Evolutionary conservation across 306 rosid species (phyloP).

Genomic region (Sesbania bispinosa): DNA sequence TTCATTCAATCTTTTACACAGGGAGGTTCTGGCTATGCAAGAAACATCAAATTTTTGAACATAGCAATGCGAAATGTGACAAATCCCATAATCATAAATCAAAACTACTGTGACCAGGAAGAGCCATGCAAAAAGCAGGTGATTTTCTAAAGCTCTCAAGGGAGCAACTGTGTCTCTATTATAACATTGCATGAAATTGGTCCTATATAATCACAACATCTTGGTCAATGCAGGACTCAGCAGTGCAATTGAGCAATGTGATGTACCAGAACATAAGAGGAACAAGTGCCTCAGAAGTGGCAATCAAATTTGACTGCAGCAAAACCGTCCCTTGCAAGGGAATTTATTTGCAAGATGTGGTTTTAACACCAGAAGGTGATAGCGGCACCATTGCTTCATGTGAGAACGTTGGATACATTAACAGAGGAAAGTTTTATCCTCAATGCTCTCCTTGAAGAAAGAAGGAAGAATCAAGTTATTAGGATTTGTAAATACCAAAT

Average conservation of each 20-base stretch:
- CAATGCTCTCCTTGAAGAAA: conserved; percentile 32
- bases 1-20: conserved; percentile 21
- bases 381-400: conserved; percentile 42
- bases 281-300: conserved; percentile 73
- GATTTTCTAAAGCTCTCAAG: not conserved
- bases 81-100: conserved; percentile 84
- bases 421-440: conserved; percentile 47
- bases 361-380: conserved; percentile 17
- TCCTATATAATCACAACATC: not conserved
- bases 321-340: conserved; percentile 40
- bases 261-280: conserved; percentile 58
- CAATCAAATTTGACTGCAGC: conserved; percentile 65
- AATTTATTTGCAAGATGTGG: conserved; percentile 43
- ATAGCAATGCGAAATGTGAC: conserved; percentile 61
- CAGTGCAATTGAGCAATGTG: conserved; percentile 60
- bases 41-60: conserved; percentile 48
- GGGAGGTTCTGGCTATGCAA: conserved; percentile 86
- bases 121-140: conserved; percentile 56
- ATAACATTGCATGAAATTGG: not conserved
- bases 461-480: not conserved
- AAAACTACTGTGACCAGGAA: conserved; percentile 70
- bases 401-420: conserved; percentile 33
- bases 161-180: not conserved
- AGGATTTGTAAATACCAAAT: not conserved
- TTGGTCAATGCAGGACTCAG: conserved; percentile 39